Evolutionary conservation across 2,329 filamentous ascomycete genomes (phyloP).

Genomic region (Pseudofabraea citricarpa): DNA sequence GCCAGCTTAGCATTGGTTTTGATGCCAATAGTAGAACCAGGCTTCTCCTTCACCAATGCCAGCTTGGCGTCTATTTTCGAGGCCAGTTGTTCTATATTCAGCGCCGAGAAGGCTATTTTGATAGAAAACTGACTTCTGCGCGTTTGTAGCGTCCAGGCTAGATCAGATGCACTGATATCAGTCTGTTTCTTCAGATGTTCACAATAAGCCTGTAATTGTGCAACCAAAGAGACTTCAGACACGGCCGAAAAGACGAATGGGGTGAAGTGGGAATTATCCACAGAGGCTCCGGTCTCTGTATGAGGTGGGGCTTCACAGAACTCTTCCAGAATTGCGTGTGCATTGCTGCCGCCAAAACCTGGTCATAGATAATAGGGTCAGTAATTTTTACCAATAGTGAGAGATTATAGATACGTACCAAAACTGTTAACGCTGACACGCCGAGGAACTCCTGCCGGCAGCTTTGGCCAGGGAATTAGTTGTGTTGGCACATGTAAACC

Average conservation of each 20-base stretch:
- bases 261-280: not conserved
- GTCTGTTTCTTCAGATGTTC: slow-evolving; percentile 1
- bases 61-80: slow-evolving; percentile 8
- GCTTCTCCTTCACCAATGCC: not conserved
- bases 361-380: not conserved
- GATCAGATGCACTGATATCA: slow-evolving; percentile 1
- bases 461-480: not conserved
- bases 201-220: not conserved
- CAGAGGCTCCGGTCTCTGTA: not conserved
- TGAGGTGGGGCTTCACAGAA: not conserved
- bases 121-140: slow-evolving; percentile 1
- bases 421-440: slow-evolving; percentile 18
- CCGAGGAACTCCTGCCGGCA: not conserved
- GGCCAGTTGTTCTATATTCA: slow-evolving; percentile 3
- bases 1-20: not conserved
- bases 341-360: slow-evolving; percentile 16
- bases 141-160: slow-evolving; percentile 5
- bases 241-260: slow-evolving; percentile 4
- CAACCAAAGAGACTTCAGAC: slow-evolving; percentile 1
- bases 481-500: not conserved
- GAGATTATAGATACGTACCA: slow-evolving; percentile 26
- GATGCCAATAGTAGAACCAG: not conserved
- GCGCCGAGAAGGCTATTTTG: slow-evolving; percentile 6
- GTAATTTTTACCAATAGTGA: not conserved
- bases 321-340: slow-evolving; percentile 29